Conservation (phyloP, 2,329 filamentous ascomycete genomes). For the Lomentospora prolificans region DNA sequence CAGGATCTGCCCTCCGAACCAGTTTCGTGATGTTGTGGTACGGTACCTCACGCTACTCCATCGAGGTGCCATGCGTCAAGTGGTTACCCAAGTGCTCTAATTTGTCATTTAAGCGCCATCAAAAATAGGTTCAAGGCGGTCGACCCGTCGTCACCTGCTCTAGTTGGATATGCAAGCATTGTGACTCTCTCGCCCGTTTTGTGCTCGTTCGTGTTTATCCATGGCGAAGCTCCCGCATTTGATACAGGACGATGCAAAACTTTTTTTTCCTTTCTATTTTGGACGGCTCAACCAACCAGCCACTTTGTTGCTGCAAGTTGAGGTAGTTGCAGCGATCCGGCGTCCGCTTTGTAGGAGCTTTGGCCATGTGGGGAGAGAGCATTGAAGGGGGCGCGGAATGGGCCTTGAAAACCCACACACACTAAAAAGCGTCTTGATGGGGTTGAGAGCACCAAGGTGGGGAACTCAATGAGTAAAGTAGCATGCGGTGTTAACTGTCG, state of each 20-base stretch:
- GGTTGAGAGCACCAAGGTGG: no score
- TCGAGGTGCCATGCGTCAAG: background rate
- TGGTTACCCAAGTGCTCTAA: background rate
- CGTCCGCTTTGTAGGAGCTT: background rate
- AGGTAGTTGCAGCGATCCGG: background rate
- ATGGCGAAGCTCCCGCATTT: background rate
- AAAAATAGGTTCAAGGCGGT: background rate
- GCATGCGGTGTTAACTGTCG: no score
- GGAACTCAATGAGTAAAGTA: no score
- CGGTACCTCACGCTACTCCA: background rate
- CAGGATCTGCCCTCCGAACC: background rate
- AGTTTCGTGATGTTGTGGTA: background rate
- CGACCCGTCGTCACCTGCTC: background rate
- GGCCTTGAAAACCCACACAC: background rate
- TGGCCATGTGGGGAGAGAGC: constrained; percentile 4
- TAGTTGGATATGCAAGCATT: background rate
- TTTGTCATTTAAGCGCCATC: background rate
- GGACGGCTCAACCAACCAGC: background rate
- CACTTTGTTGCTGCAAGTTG: background rate
- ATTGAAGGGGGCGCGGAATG: background rate
- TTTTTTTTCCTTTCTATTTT: no score
- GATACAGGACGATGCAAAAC: background rate
- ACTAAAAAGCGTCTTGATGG: no score
- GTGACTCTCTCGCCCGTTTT: background rate
- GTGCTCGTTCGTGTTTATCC: background rate